Evolutionary conservation across 805 yeast genomes (phyloP).

Genomic region (Saccharomycodes ludwigii): DNA sequence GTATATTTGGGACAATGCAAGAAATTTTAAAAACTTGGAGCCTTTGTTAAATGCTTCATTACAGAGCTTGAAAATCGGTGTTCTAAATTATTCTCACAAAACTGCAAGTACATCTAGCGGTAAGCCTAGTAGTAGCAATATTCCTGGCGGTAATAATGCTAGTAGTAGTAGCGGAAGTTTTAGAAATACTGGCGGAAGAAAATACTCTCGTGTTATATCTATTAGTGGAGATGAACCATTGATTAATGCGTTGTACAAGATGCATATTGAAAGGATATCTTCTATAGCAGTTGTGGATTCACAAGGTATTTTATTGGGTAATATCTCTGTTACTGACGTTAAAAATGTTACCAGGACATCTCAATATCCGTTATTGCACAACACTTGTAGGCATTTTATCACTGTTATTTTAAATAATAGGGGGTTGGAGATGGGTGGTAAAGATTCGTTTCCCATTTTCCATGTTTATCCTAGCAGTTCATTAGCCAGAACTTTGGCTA

Average conservation of each 20-base stretch:
- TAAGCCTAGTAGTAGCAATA: constrained; percentile 22
- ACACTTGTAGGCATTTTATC: constrained; percentile 78
- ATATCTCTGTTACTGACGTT: constrained; percentile 90
- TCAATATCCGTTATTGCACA: constrained; percentile 69
- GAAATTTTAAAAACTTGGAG: constrained; percentile 75
- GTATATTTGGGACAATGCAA: constrained; percentile 86
- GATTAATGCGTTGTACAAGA: constrained; percentile 74
- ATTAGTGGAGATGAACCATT: constrained; percentile 79
- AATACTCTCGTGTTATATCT: constrained; percentile 49
- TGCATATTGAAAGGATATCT: constrained; percentile 76
- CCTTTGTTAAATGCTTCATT: constrained; percentile 55
- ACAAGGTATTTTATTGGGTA: constrained; percentile 66
- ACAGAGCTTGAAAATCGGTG: constrained; percentile 67
- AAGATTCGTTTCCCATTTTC: constrained; percentile 93
- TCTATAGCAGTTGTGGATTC: constrained; percentile 89
- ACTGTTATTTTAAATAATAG: constrained; percentile 75
- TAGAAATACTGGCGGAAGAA: constrained; percentile 1
- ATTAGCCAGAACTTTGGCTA: constrained; percentile 82
- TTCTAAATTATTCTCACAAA: too few species aligned
- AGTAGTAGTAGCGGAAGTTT: not conserved
- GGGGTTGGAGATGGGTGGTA: constrained; percentile 79
- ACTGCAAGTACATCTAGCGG: too few species aligned
- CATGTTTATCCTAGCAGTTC: constrained; percentile 75
- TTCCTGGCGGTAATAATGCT: constrained; percentile 1
- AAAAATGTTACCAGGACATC: constrained; percentile 78